Evolutionary conservation across 2,329 filamentous ascomycete genomes (phyloP).

Genomic region (Trichothecium roseum): DNA sequence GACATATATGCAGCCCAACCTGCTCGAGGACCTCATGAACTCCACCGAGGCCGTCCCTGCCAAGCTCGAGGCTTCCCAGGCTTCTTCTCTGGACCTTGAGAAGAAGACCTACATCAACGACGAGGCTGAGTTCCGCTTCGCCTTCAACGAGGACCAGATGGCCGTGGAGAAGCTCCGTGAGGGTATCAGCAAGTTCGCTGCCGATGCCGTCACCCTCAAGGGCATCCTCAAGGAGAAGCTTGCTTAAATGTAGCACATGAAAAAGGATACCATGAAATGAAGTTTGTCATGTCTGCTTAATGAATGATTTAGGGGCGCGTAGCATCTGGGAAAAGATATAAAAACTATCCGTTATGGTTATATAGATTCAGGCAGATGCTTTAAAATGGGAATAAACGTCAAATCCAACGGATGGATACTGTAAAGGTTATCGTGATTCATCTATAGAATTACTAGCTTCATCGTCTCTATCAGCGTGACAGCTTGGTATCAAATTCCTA

Average conservation of each 20-base stretch:
- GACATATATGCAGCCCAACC: slow-evolving; percentile 53
- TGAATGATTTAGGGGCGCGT: slow-evolving; percentile 1
- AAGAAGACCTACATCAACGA: slow-evolving; percentile 87
- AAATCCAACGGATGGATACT: too few species aligned
- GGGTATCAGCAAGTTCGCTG: slow-evolving; percentile 98
- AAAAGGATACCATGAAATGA: slow-evolving; percentile 3
- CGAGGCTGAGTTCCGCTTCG: slow-evolving; percentile 90
- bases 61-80: slow-evolving; percentile 73
- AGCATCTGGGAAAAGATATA: neutral
- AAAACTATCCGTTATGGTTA: slow-evolving; percentile 1
- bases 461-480: too few species aligned
- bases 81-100: slow-evolving; percentile 61
- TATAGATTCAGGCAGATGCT: too few species aligned
- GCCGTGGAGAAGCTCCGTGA: slow-evolving; percentile 98
- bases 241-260: slow-evolving; percentile 19
- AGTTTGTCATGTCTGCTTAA: neutral
- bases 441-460: too few species aligned
- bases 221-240: slow-evolving; percentile 84
- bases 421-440: too few species aligned
- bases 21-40: slow-evolving; percentile 90
- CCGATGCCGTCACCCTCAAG: slow-evolving; percentile 91
- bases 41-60: slow-evolving; percentile 71
- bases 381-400: neutral
- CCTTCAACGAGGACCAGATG: slow-evolving; percentile 99
- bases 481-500: too few species aligned